Percentiles rank a stretch among this genome's conserved stretches.
These are phyloP conservation scores for Penicillium macrosclerotiorum DNA, from an alignment of 495 filamentous ascomycete species.

Conservation along the genomic window DNA sequence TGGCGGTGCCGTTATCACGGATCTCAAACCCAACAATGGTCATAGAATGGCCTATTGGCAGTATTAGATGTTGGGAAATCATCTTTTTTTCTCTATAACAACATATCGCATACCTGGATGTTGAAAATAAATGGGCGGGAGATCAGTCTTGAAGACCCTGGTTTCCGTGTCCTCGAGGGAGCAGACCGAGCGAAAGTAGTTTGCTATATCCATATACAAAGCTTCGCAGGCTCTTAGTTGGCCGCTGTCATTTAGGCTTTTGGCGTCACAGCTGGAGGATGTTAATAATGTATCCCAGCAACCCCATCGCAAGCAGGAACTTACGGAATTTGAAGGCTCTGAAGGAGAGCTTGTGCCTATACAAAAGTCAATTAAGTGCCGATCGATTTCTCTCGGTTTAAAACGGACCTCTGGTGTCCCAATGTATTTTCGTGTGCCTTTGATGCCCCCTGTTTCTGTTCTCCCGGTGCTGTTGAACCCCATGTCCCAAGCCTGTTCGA, in stretches of 20 bases:
- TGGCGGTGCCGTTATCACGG: slow-evolving; percentile 58
- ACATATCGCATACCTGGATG: slow-evolving; percentile 57
- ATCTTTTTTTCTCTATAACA: not conserved
- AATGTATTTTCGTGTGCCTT: slow-evolving; percentile 89
- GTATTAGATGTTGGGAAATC: not conserved
- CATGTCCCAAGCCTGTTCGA: slow-evolving; percentile 86
- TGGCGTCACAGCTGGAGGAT: slow-evolving; percentile 48
- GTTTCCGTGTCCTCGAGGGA: slow-evolving; percentile 25
- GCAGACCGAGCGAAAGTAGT: slow-evolving; percentile 64
- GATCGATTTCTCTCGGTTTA: not conserved
- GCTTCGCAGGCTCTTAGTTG: slow-evolving; percentile 48
- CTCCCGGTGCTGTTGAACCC: slow-evolving; percentile 75
- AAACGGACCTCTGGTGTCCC: slow-evolving; percentile 80
- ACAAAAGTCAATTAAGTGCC: slow-evolving; percentile 11
- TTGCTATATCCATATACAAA: slow-evolving; percentile 66
- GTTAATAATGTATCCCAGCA: not conserved
- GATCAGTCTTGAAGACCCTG: slow-evolving; percentile 63
- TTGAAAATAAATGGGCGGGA: slow-evolving; percentile 90
- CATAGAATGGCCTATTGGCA: slow-evolving; percentile 71
- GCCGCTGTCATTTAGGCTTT: slow-evolving; percentile 41
- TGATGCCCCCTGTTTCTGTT: slow-evolving; percentile 82
- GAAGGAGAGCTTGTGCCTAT: slow-evolving; percentile 79
- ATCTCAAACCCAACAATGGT: slow-evolving; percentile 87
- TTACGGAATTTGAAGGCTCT: slow-evolving; percentile 64
- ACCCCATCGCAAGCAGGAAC: slow-evolving; percentile 21